Evolutionary conservation across 495 filamentous ascomycete genomes (phyloP).

Genomic region (Aspergillus campestris): DNA sequence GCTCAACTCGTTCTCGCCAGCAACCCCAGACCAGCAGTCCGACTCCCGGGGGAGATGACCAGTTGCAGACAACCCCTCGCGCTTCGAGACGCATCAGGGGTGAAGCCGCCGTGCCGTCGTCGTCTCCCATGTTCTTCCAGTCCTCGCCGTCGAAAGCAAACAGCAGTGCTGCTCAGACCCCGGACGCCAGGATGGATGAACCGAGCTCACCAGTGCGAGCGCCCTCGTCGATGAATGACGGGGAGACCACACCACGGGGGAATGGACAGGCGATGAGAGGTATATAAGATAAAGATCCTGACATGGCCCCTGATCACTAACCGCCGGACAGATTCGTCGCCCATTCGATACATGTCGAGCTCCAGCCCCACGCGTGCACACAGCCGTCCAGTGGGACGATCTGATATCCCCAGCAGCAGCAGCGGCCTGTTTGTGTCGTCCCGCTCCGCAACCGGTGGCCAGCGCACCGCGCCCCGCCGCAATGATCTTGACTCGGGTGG

Average conservation of each 20-base stretch:
- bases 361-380: conserved; percentile 66
- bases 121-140: conserved; percentile 76
- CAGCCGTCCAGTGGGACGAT: conserved; percentile 43
- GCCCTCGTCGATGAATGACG: conserved; percentile 46
- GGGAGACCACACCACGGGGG: conserved; percentile 69
- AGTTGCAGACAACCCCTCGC: conserved; percentile 34
- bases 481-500: conserved; percentile 78
- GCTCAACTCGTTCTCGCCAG: conserved; percentile 30
- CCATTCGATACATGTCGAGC: conserved; percentile 79
- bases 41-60: conserved; percentile 13
- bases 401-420: conserved; percentile 65
- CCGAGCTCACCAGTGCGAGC: conserved; percentile 62
- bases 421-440: conserved; percentile 79
- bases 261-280: conserved; percentile 54
- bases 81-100: conserved; percentile 35
- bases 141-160: conserved; percentile 60
- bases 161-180: conserved; percentile 48
- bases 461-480: conserved; percentile 46
- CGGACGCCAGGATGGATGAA: conserved; percentile 41
- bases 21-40: conserved; percentile 33
- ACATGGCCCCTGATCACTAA: neutral
- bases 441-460: conserved; percentile 40
- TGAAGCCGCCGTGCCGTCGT: conserved; percentile 42
- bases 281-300: conserved; percentile 18
- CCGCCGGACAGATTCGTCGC: conserved; percentile 63